Percentiles rank a stretch among this genome's conserved stretches.
Conservation (phyloP, 2,329 filamentous ascomycete genomes). For the Thelonectria rubi region DNA sequence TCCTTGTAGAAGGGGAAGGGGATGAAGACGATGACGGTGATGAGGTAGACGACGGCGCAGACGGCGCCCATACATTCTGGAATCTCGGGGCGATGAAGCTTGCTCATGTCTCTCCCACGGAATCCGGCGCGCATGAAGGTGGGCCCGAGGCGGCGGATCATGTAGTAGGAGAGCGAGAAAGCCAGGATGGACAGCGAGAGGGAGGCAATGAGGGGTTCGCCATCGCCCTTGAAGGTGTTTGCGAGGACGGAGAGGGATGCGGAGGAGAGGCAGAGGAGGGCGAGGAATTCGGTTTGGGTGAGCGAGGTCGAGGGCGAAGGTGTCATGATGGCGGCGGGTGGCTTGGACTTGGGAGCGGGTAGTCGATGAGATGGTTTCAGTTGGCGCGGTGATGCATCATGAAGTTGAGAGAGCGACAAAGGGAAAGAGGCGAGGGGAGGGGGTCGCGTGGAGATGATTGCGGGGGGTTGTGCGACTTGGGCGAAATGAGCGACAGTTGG, state of each 20-base stretch:
- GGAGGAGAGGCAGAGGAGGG: slow-evolving; percentile 69
- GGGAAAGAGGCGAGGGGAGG: neutral
- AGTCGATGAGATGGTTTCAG: neutral
- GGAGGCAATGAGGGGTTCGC: slow-evolving; percentile 88
- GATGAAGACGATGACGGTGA: slow-evolving; percentile 90
- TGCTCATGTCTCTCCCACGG: slow-evolving; percentile 90
- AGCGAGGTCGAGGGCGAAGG: slow-evolving; percentile 50
- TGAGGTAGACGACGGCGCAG: slow-evolving; percentile 89
- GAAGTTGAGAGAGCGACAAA: neutral
- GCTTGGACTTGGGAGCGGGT: neutral
- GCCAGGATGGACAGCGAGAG: slow-evolving; percentile 86
- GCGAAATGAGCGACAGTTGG: neutral
- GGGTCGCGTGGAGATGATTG: too few relatives aligned
- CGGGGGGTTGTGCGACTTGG: neutral
- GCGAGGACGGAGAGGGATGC: slow-evolving; percentile 77
- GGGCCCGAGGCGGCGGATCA: slow-evolving; percentile 93
- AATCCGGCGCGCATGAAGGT: slow-evolving; percentile 89
- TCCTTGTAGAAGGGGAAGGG: slow-evolving; percentile 99
- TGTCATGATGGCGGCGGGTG: slow-evolving; percentile 40
- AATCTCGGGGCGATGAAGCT: slow-evolving; percentile 73
- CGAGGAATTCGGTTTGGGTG: slow-evolving; percentile 61
- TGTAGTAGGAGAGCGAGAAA: slow-evolving; percentile 81
- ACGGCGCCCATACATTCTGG: slow-evolving; percentile 97
- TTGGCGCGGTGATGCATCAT: neutral
- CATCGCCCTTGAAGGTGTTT: slow-evolving; percentile 85